These are phyloP conservation scores for Anisodus tanguticus DNA, from an alignment of 257 asterid species.

Conservation along the genomic window DNA sequence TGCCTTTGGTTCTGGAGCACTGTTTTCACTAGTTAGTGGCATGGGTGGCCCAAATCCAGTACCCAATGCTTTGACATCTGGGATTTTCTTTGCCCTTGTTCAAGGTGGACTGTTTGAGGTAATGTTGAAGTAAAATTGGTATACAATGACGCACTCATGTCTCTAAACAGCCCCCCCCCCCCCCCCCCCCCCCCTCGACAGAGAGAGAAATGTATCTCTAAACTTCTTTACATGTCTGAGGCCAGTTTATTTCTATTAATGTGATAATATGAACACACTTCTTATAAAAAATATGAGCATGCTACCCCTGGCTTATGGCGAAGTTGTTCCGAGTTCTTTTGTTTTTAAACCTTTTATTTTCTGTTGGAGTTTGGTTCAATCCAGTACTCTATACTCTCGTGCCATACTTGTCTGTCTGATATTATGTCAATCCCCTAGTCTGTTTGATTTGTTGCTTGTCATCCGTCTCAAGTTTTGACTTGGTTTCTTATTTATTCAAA, in stretches of 20 bases:
- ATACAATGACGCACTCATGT: not conserved
- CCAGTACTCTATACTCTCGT: not conserved
- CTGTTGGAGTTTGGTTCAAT: not conserved
- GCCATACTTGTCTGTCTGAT: not conserved
- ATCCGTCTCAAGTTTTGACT: not conserved
- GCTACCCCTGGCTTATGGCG: not conserved
- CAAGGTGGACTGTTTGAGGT: slow-evolving; percentile 97
- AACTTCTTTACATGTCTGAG: not conserved
- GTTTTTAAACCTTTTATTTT: not conserved
- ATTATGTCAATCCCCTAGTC: not conserved
- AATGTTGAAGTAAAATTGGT: slow-evolving; percentile 19
- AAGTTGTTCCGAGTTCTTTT: not conserved
- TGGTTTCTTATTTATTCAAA: not conserved
- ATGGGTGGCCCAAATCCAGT: slow-evolving; percentile 83
- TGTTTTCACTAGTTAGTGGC: slow-evolving; percentile 86
- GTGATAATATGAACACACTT: not conserved
- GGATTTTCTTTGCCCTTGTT: slow-evolving; percentile 81
- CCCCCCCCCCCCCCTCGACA: too few relatives aligned
- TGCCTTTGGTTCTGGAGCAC: slow-evolving; percentile 92
- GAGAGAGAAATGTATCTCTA: not conserved
- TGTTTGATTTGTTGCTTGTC: not conserved
- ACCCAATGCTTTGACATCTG: slow-evolving; percentile 70
- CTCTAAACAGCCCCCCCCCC: not conserved
- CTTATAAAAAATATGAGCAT: not conserved
- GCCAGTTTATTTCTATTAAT: not conserved